Percentiles rank a stretch among this genome's conserved stretches.
phyloP scores from a whole-genome alignment of 768 basidiomycete species.

The Naganishia vishniacii region DNA sequence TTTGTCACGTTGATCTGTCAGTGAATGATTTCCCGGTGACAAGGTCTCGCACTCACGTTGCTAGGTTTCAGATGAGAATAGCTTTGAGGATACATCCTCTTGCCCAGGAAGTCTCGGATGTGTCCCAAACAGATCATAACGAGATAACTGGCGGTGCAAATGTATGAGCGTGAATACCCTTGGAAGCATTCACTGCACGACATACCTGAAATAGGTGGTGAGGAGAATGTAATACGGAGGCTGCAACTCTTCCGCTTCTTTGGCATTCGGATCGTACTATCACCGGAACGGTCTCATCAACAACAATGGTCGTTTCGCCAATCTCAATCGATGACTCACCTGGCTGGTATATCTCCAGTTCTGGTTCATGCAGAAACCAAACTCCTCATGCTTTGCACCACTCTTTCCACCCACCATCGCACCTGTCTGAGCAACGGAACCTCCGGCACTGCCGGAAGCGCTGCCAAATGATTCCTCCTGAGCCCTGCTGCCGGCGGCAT shows the following conservation, averaged over 20 bases:
- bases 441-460: too few species aligned
- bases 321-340: too few species aligned
- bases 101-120: constrained; percentile 89
- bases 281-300: too few species aligned
- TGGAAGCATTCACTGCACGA: background rate
- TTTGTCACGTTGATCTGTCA: background rate
- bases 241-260: constrained; percentile 59
- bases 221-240: constrained; percentile 89
- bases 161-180: background rate
- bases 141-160: constrained; percentile 60
- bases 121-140: constrained; percentile 88
- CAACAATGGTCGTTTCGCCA: too few species aligned
- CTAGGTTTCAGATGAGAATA: constrained; percentile 78
- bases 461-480: too few species aligned
- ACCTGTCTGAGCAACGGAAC: constrained; percentile 33
- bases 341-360: constrained; percentile 55
- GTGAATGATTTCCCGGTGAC: background rate
- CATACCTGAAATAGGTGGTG: constrained; percentile 68
- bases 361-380: constrained; percentile 80
- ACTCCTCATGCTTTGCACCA: constrained; percentile 63
- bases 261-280: constrained; percentile 46
- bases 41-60: constrained; percentile 57
- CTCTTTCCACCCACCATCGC: constrained; percentile 27
- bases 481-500: too few species aligned
- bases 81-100: constrained; percentile 62